Base-by-base conservation (phyloP, 768 basidiomycete species). In the Leccinum incarnatum region DNA sequence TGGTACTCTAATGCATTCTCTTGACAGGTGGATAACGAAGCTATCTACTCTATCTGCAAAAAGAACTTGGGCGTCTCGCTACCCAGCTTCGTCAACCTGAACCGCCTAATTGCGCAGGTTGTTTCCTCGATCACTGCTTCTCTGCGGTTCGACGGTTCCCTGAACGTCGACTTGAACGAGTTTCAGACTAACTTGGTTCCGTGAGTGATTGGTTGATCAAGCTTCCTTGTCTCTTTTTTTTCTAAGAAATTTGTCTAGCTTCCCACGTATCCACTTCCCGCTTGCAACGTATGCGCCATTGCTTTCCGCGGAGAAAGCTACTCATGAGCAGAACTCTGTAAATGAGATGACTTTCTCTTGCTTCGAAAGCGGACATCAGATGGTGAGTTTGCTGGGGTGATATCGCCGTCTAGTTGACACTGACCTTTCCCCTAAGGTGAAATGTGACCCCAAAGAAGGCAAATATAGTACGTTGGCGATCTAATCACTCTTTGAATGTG, bases 31-130 rank as follows among this genome's bases (percentile, higher is more conserved):
- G 97, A 99, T 73, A 99, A 99, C 73, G 95, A 99, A 76, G 97
- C 95, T 54, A 98, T 98, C 72, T 98, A 96, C 76, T 95, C 98
- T 73, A 98, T 98, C 72, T 98, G 96, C 91, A 95, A 97, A 83
- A 88, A 90, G 77, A 95, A 90, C 73, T 82, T 98, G 58, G 85
- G 84, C 65, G 90, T 98, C 65, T 69, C 81, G 27, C 89, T 83
- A 34, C 97, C 97, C 15, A 89, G 93, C 69, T 93, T 96, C 81
- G 81, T 83, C 69, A 98, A 99, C 81, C 77, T 98, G 62, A 98
- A 99, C 79, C 81, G 97, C 57, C 80, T 99, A 66, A 98, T 98
- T 69, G 95, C 97, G 14, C 97, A 98, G 72, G 97, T 98, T 63
- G 97, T 99, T 62, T 99, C 97, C 9, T 95, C 95, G 55, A 86